These are phyloP conservation scores for Coemansia sp. DNA, from an alignment of 192 early-diverging fungal genomes.

Conservation along the genomic window DNA sequence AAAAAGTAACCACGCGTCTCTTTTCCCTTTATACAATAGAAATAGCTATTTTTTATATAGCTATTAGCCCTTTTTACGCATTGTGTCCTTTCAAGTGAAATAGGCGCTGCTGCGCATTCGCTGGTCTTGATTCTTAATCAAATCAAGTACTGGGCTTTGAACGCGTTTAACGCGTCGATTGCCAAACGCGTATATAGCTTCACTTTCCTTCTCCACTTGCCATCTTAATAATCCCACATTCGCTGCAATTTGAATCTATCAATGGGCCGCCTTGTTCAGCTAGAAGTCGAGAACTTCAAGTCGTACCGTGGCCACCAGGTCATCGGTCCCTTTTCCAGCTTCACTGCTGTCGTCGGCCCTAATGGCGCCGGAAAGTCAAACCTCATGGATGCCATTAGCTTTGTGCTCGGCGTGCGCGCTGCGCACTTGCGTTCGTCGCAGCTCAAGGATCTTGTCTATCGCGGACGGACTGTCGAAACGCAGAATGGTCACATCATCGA, in stretches of 20 bases:
- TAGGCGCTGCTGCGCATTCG: neutral
- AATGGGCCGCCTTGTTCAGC: slow-evolving; percentile 81
- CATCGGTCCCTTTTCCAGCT: slow-evolving; percentile 93
- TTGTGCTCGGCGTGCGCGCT: slow-evolving; percentile 95
- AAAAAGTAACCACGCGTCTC: neutral
- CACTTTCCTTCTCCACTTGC: neutral
- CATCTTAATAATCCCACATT: neutral
- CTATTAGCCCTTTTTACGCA: neutral
- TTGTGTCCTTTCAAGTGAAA: neutral
- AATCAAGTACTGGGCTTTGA: neutral
- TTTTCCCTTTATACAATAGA: neutral
- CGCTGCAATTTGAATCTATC: neutral
- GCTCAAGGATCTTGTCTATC: slow-evolving; percentile 90
- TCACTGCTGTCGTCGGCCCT: slow-evolving; percentile 83
- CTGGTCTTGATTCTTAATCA: neutral
- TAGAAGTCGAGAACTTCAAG: slow-evolving; percentile 99
- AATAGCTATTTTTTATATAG: too few species aligned
- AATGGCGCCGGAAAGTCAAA: slow-evolving; percentile 99
- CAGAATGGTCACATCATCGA: slow-evolving; percentile 54
- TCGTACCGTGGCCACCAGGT: slow-evolving; percentile 93
- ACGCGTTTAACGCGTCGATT: neutral
- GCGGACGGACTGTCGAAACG: slow-evolving; percentile 59
- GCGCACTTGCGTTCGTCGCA: slow-evolving; percentile 87
- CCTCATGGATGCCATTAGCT: slow-evolving; percentile 98
- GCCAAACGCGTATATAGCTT: neutral